phyloP scores from a whole-genome alignment of 2,329 filamentous ascomycete species.

The Dothistroma septosporum region DNA sequence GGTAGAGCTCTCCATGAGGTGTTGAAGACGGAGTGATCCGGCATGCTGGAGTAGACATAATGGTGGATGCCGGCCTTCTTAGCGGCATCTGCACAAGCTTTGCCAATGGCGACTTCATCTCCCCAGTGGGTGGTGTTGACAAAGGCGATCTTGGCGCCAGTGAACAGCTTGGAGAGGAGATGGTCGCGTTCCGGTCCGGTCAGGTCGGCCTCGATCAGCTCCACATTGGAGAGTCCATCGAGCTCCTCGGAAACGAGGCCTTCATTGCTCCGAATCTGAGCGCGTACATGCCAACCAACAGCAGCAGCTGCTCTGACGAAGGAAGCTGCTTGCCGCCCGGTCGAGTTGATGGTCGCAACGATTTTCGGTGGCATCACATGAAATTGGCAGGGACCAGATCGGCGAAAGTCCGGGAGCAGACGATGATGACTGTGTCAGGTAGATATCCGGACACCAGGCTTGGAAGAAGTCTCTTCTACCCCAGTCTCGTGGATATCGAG shows the following conservation, averaged over 20 bases:
- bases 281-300: constrained; percentile 87
- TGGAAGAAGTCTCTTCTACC: neutral
- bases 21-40: constrained; percentile 80
- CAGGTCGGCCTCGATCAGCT: constrained; percentile 66
- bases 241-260: constrained; percentile 87
- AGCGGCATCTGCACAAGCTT: constrained; percentile 82
- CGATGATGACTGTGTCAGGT: neutral
- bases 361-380: constrained; percentile 55
- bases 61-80: constrained; percentile 80
- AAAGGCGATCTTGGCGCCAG: constrained; percentile 81
- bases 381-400: constrained; percentile 20
- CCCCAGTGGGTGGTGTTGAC: constrained; percentile 98
- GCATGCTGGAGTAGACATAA: constrained; percentile 96
- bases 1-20: constrained; percentile 76
- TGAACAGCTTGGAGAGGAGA: constrained; percentile 52
- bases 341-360: constrained; percentile 91
- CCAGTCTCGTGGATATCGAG: neutral
- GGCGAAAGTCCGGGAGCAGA: neutral
- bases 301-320: constrained; percentile 91
- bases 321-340: constrained; percentile 90
- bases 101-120: constrained; percentile 85
- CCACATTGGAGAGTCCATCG: constrained; percentile 74
- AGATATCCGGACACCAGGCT: neutral
- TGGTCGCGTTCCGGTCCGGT: constrained; percentile 30
- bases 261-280: constrained; percentile 82